Base-by-base conservation (phyloP, 2,329 filamentous ascomycete species). In the Pestalotiopsis fici region DNA sequence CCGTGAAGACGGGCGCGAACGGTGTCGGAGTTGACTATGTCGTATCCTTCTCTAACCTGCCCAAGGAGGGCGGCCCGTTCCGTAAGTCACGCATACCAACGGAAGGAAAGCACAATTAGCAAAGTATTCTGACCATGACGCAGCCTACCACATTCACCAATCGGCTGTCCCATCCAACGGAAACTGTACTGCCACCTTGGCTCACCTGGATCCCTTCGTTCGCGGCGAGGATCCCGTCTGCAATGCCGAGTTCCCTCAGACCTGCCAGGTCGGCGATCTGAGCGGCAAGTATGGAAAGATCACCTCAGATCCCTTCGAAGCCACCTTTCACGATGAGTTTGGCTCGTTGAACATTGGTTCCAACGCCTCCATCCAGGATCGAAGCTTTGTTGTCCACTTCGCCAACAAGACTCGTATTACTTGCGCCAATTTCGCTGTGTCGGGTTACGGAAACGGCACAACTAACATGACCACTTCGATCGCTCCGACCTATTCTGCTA, bases 241-340 rank as follows among this genome's bases (percentile, higher is more conserved):
- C 80, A 83, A 93, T 74, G 47, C 80, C 12, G 72, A 76, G 11
- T 75, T 81, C 6, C 90, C 90, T 7, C 79, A 86, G 69, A 89
- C 87, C 11, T 96, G 93, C 82, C 88, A 95, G 79, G 88, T 93
- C 12, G 93, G 93, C 71, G 93, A 95, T 77, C 83, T 94, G 66
- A 87, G 88, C 72, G 93, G 93, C 75, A 95, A 95, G 82, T 83
- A 91, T 74, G 91, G 91, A 69, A 83, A 84, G 68, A 86, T 92
- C 73, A 82, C 78, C 28, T 77, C 78, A 31, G 83, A 85, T 69
- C 81, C 84, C 13, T 90, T 85, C 74, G 75, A 76, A 31, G 78
- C 77, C 66, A 80, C 78, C 61, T 91, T 87, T 79, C 74, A 78
- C 67, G 90, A 93, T 74, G 76, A 79, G 25, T 92, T 84, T 74